Base-by-base conservation (phyloP, 345 rosid species). In the Citrus inodora region DNA sequence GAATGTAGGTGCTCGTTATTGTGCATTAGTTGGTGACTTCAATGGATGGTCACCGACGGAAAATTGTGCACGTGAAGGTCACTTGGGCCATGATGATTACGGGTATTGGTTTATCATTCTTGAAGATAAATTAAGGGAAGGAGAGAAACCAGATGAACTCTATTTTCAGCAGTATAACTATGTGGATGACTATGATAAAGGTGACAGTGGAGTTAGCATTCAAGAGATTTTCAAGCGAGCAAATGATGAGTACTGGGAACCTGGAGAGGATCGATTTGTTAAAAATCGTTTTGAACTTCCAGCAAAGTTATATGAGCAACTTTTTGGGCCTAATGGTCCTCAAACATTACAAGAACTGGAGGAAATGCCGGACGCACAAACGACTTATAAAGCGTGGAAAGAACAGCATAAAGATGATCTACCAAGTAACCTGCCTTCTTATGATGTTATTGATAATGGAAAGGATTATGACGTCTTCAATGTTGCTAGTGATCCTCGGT, bases 151-250 rank as follows among this genome's bases (percentile, higher is more conserved):
- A 2, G 99, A 92, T 38, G 97, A 93, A 67, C 93, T 93, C 58
- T 95, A 93, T 87, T 95, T 95, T 85, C 99, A 95, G 87, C 96
- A 89, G 88, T 95, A 95, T 76, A 95, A 92, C 80, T 95, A 93
- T 74, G 85, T 83, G 2, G 97, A 95, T 35, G 94, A 95, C 84
- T 90, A 88, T 78, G 99, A 95, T 75, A 95, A 92, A 85, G 99
- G 99, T 68, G 98, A 95, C 73, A 91, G 90, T 71, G 95, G 93
- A 75, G 77, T 87, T 79, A 81, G 90, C 74, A 89, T 92, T 66
- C 93, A 92, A 25, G 98, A 93, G 85, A 78, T 91, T 70, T 87
- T 93, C 74, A 81, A 91, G 84, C 93, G 76, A 85, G 91, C 97
- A 69, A 89, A 90, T 78, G 99, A 95, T 82, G 96, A 95, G 71